These are phyloP conservation scores for Euphrasia arctica DNA, from an alignment of 305 asterid genomes.

Conservation along the genomic window DNA sequence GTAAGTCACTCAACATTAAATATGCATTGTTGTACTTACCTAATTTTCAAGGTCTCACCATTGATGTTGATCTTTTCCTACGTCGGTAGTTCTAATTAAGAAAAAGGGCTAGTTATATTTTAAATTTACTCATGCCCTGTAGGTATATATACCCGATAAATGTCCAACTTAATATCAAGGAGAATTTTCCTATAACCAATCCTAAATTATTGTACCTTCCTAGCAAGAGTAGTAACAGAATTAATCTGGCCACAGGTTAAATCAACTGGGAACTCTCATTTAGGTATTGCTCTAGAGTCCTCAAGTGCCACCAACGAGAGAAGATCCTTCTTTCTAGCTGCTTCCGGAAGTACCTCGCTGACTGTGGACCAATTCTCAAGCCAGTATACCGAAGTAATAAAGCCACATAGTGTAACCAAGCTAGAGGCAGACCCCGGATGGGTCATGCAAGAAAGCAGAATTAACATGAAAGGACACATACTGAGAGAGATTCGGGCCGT, in stretches of 20 bases:
- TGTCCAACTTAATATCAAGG: too few relatives aligned
- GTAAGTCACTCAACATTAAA: conserved; percentile 37
- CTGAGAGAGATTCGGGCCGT: conserved; percentile 47
- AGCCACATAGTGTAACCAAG: conserved; percentile 44
- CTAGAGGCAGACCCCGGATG: conserved; percentile 42
- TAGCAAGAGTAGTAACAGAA: background rate
- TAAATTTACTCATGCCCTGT: too few relatives aligned
- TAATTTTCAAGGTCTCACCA: background rate
- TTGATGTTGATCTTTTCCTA: background rate
- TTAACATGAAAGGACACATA: conserved; percentile 49
- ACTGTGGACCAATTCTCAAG: conserved; percentile 31
- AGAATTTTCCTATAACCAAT: background rate
- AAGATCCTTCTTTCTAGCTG: conserved; percentile 47
- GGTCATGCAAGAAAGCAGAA: conserved; percentile 48
- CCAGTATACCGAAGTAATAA: conserved; percentile 38
- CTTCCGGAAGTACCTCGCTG: conserved; percentile 38
- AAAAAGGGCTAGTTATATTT: too few relatives aligned
- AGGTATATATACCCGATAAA: too few relatives aligned
- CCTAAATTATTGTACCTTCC: background rate
- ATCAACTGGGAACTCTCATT: conserved; percentile 43
- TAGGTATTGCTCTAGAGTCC: conserved; percentile 55
- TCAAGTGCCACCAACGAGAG: conserved; percentile 32
- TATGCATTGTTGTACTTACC: background rate
- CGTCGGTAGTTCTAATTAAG: background rate
- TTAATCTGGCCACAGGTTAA: conserved; percentile 38